These are phyloP conservation scores for Diaporthe citri DNA, from an alignment of 2,329 filamentous ascomycete species.

Conservation along the genomic window DNA sequence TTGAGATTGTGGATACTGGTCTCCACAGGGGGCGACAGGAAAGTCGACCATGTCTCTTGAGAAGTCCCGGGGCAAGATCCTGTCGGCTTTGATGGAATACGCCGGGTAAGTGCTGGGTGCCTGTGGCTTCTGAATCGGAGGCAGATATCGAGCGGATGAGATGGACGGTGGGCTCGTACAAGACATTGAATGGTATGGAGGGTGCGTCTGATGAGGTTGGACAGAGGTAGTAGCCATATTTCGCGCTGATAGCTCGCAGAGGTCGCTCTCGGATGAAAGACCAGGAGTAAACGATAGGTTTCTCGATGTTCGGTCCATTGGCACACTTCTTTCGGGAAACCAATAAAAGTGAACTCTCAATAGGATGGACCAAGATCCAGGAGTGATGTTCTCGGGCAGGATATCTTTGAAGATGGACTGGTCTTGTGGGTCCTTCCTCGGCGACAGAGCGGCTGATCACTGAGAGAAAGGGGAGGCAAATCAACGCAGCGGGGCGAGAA, in stretches of 20 bases:
- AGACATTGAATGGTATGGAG: not conserved
- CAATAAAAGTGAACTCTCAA: not conserved
- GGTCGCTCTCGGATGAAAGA: not conserved
- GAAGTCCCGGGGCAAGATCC: not conserved
- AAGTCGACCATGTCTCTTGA: not conserved
- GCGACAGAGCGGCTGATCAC: not conserved
- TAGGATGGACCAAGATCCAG: not conserved
- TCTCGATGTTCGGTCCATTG: not conserved
- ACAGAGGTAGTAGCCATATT: not conserved
- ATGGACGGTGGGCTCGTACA: not conserved
- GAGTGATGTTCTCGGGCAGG: not conserved
- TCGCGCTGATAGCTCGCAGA: not conserved
- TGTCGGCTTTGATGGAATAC: not conserved
- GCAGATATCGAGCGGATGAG: constrained; percentile 1
- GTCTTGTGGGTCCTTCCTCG: not conserved
- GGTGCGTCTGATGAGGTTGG: not conserved
- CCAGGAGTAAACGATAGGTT: not conserved
- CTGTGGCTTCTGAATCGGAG: constrained; percentile 21
- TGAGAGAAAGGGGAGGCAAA: not conserved
- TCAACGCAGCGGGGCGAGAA: not conserved
- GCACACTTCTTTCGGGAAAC: not conserved
- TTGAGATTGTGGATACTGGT: not conserved
- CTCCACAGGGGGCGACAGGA: not conserved
- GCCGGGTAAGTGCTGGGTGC: not conserved
- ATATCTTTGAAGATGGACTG: not conserved